Conservation (phyloP, 305 asterid genomes). For the Solanum aculeatissimum region DNA sequence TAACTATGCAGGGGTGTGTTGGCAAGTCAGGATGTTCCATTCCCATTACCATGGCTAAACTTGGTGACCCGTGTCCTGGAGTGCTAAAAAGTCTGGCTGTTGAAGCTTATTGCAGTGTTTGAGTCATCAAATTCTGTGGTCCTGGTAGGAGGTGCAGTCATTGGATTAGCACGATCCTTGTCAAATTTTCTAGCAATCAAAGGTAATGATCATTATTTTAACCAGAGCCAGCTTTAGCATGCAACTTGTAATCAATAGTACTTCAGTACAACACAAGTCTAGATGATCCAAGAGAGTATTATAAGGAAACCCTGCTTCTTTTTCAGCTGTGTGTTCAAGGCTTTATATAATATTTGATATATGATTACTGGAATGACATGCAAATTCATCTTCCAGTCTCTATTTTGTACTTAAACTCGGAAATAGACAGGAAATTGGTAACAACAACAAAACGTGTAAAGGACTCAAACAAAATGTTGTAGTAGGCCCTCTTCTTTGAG, state of each 20-base stretch:
- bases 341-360: no score
- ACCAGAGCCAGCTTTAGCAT: neutral
- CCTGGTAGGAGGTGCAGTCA: neutral
- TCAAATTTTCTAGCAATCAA: neutral
- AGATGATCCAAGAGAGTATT: neutral
- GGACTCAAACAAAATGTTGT: neutral
- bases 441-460: neutral
- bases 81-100: constrained; percentile 42
- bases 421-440: neutral
- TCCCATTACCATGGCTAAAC: constrained; percentile 24
- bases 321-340: neutral
- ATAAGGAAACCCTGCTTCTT: neutral
- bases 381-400: neutral
- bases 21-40: constrained; percentile 48
- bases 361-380: neutral
- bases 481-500: neutral
- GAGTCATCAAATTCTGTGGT: neutral
- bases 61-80: constrained; percentile 54
- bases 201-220: neutral
- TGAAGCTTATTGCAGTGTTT: constrained; percentile 47
- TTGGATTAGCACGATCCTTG: neutral
- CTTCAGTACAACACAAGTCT: neutral
- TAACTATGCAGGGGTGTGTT: constrained; percentile 35
- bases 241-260: neutral
- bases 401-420: neutral